These are phyloP conservation scores for Hypoxylon sp. DNA, from an alignment of 2,329 filamentous ascomycete species.

Conservation along the genomic window DNA sequence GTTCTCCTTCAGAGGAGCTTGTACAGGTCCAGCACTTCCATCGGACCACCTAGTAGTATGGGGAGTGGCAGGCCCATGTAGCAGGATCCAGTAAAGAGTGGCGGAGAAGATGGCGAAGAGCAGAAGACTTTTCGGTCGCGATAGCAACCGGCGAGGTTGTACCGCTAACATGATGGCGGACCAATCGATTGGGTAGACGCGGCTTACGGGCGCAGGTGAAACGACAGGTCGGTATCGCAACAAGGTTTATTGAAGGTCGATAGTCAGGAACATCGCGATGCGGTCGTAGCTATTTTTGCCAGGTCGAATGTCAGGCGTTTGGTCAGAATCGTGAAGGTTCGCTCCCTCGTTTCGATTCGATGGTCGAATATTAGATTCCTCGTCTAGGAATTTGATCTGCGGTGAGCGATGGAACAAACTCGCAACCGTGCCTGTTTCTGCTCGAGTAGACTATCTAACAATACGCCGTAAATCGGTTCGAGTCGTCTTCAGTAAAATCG, in stretches of 20 bases:
- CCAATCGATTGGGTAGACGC: constrained; percentile 17
- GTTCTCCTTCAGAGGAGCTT: constrained; percentile 26
- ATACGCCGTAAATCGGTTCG: constrained; percentile 2
- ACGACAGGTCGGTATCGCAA: constrained; percentile 34
- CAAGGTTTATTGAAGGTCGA: constrained; percentile 26
- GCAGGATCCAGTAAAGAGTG: constrained; percentile 60
- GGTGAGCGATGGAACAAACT: constrained; percentile 4
- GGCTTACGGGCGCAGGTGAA: constrained; percentile 7
- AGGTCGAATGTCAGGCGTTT: constrained; percentile 12
- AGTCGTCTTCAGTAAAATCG: background rate
- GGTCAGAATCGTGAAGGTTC: constrained; percentile 6
- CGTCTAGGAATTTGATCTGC: constrained; percentile 33
- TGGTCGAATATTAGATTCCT: constrained; percentile 28
- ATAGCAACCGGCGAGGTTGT: constrained; percentile 52
- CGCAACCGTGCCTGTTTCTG: constrained; percentile 5
- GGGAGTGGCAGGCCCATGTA: constrained; percentile 53
- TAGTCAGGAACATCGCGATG: constrained; percentile 31
- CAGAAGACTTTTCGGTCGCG: constrained; percentile 59
- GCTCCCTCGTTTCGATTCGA: constrained; percentile 11
- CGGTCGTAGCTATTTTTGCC: constrained; percentile 7
- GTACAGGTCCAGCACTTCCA: constrained; percentile 20
- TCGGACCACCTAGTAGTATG: constrained; percentile 32
- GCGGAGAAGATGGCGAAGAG: constrained; percentile 56
- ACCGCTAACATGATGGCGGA: constrained; percentile 51
- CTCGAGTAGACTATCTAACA: constrained; percentile 2